A percentile compares a stretch with the other conserved stretches of the same genome.
phyloP scores from a whole-genome alignment of 495 filamentous ascomycete genomes.

The Trichoderma gamsii region DNA sequence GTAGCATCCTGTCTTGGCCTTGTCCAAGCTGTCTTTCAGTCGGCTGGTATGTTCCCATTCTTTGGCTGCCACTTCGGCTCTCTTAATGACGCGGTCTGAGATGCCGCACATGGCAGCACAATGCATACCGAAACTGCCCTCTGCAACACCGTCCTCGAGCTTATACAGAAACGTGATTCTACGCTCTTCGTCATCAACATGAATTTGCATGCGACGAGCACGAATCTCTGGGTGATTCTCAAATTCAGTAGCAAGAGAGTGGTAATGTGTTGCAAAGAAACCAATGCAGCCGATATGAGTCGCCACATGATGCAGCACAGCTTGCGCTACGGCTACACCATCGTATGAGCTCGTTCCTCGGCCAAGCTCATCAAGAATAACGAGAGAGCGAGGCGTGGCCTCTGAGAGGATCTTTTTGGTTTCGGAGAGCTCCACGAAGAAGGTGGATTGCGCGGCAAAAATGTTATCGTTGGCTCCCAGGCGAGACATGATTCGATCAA shows the following conservation, averaged over 20 bases:
- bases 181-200: slow-evolving; percentile 78
- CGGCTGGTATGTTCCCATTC: slow-evolving; percentile 94
- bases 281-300: slow-evolving; percentile 88
- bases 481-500: slow-evolving; percentile 98
- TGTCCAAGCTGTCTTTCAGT: slow-evolving; percentile 81
- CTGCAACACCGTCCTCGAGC: slow-evolving; percentile 88
- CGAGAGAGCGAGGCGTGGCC: slow-evolving; percentile 87
- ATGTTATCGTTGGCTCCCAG: slow-evolving; percentile 99
- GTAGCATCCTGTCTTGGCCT: slow-evolving; percentile 65
- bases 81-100: slow-evolving; percentile 69
- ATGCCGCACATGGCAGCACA: slow-evolving; percentile 98
- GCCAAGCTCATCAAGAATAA: slow-evolving; percentile 96
- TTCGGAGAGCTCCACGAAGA: slow-evolving; percentile 96
- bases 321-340: slow-evolving; percentile 92
- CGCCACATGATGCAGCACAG: slow-evolving; percentile 90
- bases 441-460: slow-evolving; percentile 94
- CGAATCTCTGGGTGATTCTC: slow-evolving; percentile 78
- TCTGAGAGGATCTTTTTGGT: slow-evolving; percentile 98
- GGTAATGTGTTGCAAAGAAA: slow-evolving; percentile 98
- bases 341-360: slow-evolving; percentile 93
- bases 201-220: slow-evolving; percentile 84
- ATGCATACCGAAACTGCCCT: slow-evolving; percentile 98
- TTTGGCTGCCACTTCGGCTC: slow-evolving; percentile 82
- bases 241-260: slow-evolving; percentile 87
- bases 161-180: slow-evolving; percentile 93